Conservation (phyloP, 2,329 filamentous ascomycete genomes). For the Ceratocystis ficicola region DNA sequence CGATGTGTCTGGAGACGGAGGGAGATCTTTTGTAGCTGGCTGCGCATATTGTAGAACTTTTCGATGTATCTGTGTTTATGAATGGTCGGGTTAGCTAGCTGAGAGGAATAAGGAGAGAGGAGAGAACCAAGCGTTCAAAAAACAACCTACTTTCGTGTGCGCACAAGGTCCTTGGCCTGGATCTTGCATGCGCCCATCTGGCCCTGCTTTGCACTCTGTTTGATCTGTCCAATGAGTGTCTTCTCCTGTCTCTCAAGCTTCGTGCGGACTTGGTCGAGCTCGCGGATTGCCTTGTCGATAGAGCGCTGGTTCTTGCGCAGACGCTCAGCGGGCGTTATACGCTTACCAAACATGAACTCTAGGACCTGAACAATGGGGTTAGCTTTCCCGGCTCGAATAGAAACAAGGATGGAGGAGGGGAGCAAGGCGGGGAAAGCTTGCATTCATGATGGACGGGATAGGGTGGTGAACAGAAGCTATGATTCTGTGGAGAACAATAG, state of each 20-base stretch:
- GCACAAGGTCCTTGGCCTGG: conserved; percentile 90
- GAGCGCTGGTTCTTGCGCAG: conserved; percentile 89
- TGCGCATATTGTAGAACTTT: conserved; percentile 98
- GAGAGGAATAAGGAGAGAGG: background rate
- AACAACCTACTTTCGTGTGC: conserved; percentile 58
- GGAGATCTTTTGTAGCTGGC: conserved; percentile 90
- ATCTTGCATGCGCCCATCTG: conserved; percentile 99
- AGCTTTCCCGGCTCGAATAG: background rate
- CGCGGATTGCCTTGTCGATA: conserved; percentile 91
- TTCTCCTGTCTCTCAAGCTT: conserved; percentile 99
- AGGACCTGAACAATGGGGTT: conserved; percentile 52
- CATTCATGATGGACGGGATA: conserved; percentile 41
- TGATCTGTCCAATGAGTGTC: conserved; percentile 90
- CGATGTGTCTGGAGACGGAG: conserved; percentile 93
- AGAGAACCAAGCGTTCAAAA: conserved; percentile 10
- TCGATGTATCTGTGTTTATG: conserved; percentile 63
- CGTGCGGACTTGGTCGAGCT: conserved; percentile 84
- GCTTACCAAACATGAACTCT: conserved; percentile 98
- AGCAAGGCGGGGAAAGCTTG: conserved; percentile 26
- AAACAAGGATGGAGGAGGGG: background rate
- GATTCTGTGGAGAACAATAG: background rate
- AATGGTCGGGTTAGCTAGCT: background rate
- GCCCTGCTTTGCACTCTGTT: conserved; percentile 94
- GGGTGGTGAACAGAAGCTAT: background rate
- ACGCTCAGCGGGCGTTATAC: conserved; percentile 90